phyloP scores from a whole-genome alignment of 2,329 filamentous ascomycete species.

The Fonsecaea pedrosoi region DNA sequence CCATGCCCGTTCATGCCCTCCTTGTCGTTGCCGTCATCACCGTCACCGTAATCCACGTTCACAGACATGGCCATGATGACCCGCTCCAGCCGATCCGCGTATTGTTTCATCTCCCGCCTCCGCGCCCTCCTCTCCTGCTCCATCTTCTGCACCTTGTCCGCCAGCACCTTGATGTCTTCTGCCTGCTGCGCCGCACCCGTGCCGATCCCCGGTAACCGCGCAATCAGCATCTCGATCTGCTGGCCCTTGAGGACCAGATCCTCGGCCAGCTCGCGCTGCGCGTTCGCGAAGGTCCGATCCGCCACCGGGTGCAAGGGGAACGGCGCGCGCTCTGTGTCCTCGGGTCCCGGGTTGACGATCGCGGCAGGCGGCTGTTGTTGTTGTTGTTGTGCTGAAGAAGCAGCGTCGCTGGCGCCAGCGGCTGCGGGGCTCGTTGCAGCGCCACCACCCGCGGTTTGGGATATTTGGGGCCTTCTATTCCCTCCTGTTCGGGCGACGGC shows the following conservation, averaged over 20 bases:
- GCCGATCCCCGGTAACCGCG: constrained; percentile 54
- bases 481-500: constrained; percentile 11
- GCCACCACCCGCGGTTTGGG: constrained; percentile 40
- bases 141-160: constrained; percentile 52
- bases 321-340: constrained; percentile 42
- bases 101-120: constrained; percentile 50
- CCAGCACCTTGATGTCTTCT: constrained; percentile 51
- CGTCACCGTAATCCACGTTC: constrained; percentile 32
- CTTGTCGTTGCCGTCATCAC: not conserved
- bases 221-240: constrained; percentile 58
- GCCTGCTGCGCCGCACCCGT: constrained; percentile 55
- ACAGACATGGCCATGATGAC: constrained; percentile 43
- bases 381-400: constrained; percentile 28
- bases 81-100: constrained; percentile 51
- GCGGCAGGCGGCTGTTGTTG: not conserved
- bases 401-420: constrained; percentile 33
- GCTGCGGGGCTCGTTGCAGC: no score
- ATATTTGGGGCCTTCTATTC: not conserved
- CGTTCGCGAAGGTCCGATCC: constrained; percentile 50
- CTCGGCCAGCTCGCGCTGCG: constrained; percentile 56
- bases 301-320: constrained; percentile 50
- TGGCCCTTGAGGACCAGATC: constrained; percentile 59
- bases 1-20: constrained; percentile 18
- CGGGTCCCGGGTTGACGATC: constrained; percentile 33
- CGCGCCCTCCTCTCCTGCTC: constrained; percentile 53